These are phyloP conservation scores for Austroboletus rostrupii DNA, from an alignment of 1,284 basidiomycete species.

Conservation along the genomic window DNA sequence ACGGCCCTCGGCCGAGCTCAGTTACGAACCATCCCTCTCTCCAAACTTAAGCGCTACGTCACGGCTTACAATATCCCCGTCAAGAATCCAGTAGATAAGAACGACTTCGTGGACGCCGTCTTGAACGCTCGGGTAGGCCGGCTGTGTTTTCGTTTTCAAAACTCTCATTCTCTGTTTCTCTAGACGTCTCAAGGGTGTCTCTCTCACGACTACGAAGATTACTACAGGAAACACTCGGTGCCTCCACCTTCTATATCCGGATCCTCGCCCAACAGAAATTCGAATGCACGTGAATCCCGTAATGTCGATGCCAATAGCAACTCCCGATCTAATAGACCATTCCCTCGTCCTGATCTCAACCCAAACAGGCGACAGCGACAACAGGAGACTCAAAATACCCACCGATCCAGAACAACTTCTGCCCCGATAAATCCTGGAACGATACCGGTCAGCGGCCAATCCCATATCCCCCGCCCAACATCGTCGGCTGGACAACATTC, in stretches of 20 bases:
- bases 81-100: constrained; percentile 67
- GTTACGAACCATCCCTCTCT: constrained; percentile 51
- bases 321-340: constrained; percentile 14
- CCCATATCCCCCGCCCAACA: constrained; percentile 20
- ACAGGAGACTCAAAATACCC: constrained; percentile 16
- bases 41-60: constrained; percentile 64
- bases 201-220: constrained; percentile 38
- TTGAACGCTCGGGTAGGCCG: constrained; percentile 48
- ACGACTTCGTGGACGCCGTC: constrained; percentile 66
- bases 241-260: constrained; percentile 41
- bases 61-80: constrained; percentile 63
- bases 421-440: constrained; percentile 16
- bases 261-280: constrained; percentile 19
- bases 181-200: constrained; percentile 25
- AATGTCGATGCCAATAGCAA: constrained; percentile 6
- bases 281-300: constrained; percentile 14
- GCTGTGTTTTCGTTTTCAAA: neutral
- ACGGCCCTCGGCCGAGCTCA: constrained; percentile 59
- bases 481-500: constrained; percentile 19
- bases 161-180: constrained; percentile 20
- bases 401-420: constrained; percentile 23
- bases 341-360: constrained; percentile 41
- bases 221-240: constrained; percentile 63
- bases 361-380: constrained; percentile 22
- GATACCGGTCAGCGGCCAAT: constrained; percentile 11